phyloP scores from a whole-genome alignment of 2,329 filamentous ascomycete genomes.

The Diaporthe aspalathi region DNA sequence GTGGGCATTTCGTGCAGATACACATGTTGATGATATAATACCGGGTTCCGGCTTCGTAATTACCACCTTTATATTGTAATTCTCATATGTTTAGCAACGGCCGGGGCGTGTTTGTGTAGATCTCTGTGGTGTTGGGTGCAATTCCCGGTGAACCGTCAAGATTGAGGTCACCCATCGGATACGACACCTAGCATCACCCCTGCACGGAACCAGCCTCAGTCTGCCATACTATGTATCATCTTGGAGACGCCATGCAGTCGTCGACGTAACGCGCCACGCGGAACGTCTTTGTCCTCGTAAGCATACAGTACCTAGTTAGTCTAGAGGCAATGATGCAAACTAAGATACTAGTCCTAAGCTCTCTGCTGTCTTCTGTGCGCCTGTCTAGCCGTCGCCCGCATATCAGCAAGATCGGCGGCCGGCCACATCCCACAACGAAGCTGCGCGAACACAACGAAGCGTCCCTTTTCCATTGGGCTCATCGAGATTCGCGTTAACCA shows the following conservation, averaged over 20 bases:
- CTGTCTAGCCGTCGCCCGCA: neutral
- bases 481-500: slow-evolving; percentile 16
- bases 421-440: neutral
- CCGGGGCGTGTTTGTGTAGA: neutral
- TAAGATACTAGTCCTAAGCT: slow-evolving; percentile 24
- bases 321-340: slow-evolving; percentile 16
- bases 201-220: neutral
- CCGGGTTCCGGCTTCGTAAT: too few species aligned
- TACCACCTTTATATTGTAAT: neutral
- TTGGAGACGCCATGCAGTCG: neutral
- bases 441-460: neutral
- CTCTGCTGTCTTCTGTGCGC: neutral
- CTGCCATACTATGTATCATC: too few species aligned
- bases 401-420: slow-evolving; percentile 11
- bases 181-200: neutral
- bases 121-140: neutral
- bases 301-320: neutral
- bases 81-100: neutral
- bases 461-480: neutral
- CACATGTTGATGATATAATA: too few species aligned
- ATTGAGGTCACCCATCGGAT: neutral
- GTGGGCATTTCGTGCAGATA: too few species aligned
- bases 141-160: neutral
- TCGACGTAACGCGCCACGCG: neutral
- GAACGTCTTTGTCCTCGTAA: neutral